A percentile compares a stretch with the other conserved stretches of the same genome.
Conservation (phyloP, 495 filamentous ascomycete species). For the Chaetomium tenue region DNA sequence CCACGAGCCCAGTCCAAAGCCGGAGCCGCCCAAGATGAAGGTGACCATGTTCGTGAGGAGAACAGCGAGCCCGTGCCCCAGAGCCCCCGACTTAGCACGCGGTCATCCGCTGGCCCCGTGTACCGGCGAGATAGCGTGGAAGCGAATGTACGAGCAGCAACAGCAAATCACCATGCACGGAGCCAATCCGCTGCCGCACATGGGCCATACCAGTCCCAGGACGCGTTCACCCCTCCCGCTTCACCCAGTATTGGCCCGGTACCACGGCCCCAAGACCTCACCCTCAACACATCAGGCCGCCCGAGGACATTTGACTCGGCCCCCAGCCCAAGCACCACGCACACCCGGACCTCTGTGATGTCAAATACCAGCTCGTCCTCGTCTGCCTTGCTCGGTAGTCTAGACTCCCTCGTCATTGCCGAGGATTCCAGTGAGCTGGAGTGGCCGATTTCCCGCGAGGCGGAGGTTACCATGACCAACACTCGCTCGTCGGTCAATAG, state of each 20-base stretch:
- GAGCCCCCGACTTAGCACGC: neutral
- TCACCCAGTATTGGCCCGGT: constrained; percentile 9
- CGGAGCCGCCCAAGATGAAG: neutral
- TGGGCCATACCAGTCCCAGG: neutral
- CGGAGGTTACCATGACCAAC: too few relatives aligned
- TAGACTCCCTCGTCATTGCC: constrained; percentile 4
- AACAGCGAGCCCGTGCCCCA: neutral
- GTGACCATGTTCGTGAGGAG: neutral
- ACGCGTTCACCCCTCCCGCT: constrained; percentile 16
- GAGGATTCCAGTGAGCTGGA: neutral
- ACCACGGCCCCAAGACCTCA: neutral
- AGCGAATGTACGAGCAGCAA: neutral
- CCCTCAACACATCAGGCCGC: constrained; percentile 2
- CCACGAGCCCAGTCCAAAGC: constrained; percentile 14
- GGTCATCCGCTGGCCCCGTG: neutral
- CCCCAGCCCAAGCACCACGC: constrained; percentile 6
- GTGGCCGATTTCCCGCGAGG: neutral
- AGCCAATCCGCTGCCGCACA: neutral
- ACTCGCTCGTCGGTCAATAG: neutral
- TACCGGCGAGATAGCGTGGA: neutral
- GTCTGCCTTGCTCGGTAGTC: neutral
- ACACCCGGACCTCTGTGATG: constrained; percentile 13
- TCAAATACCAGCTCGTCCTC: constrained; percentile 14
- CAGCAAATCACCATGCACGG: neutral
- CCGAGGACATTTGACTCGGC: neutral